phyloP scores from a whole-genome alignment of 305 asterid genomes.

The Fraxinus paxiana region DNA sequence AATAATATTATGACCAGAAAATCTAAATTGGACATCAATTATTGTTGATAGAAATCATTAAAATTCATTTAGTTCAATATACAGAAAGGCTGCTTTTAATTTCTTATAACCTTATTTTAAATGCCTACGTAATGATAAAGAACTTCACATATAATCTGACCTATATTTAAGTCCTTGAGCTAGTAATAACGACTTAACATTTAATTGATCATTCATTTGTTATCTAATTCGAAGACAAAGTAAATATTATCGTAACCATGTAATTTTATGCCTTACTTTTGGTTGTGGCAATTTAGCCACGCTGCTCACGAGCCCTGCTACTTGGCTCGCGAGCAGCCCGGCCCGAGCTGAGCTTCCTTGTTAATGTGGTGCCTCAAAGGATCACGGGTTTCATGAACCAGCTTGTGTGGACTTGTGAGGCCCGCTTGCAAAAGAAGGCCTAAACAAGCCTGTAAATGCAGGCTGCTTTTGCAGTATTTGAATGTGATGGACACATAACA shows the following conservation, averaged over 20 bases:
- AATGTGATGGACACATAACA: neutral
- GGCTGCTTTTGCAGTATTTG: neutral
- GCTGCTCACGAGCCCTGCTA: neutral
- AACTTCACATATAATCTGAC: neutral
- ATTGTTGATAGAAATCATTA: neutral
- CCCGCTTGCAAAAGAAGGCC: neutral
- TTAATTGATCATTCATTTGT: neutral
- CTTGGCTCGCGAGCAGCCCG: neutral
- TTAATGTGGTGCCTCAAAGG: neutral
- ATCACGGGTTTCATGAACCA: neutral
- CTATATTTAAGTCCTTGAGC: neutral
- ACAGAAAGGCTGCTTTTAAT: neutral
- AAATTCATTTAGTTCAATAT: neutral
- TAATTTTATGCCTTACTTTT: neutral
- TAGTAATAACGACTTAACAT: neutral
- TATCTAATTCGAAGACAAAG: slow-evolving; percentile 2
- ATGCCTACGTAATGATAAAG: neutral
- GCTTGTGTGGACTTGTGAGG: neutral
- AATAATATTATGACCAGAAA: slow-evolving; percentile 2
- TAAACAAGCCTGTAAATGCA: neutral
- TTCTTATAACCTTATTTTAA: neutral
- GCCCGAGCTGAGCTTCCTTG: neutral
- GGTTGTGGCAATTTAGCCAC: neutral
- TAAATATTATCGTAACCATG: neutral
- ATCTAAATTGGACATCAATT: slow-evolving; percentile 2